These are phyloP conservation scores for Leccinum pachyderme DNA, from an alignment of 1,284 basidiomycete genomes.

Conservation along the genomic window DNA sequence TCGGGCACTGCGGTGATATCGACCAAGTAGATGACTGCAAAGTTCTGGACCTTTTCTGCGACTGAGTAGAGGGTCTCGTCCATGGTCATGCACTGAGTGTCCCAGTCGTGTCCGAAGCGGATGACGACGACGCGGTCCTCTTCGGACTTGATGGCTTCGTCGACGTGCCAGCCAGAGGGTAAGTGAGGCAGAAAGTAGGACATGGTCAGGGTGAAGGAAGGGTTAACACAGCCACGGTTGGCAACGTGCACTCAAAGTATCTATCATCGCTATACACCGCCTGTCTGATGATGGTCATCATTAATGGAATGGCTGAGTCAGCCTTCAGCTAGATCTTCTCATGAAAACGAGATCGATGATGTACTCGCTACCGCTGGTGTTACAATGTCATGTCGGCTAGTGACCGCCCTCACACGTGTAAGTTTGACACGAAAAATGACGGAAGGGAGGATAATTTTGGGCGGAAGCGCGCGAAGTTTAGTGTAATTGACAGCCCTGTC, in stretches of 20 bases:
- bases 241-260: no score
- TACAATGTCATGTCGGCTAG: constrained; percentile 3
- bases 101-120: constrained; percentile 95
- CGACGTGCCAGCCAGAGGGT: constrained; percentile 95
- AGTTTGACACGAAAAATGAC: constrained; percentile 1
- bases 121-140: constrained; percentile 95
- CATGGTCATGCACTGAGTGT: constrained; percentile 97
- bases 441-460: background rate
- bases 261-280: no score
- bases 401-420: constrained; percentile 4
- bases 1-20: constrained; percentile 98
- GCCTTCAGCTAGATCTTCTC: background rate
- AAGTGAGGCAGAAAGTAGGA: constrained; percentile 90
- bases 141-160: constrained; percentile 97
- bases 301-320: no score
- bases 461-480: constrained; percentile 9
- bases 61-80: constrained; percentile 95
- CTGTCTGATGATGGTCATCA: no score
- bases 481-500: constrained; percentile 16
- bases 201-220: constrained; percentile 47
- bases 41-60: constrained; percentile 97
- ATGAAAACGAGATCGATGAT: background rate
- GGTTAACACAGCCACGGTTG: constrained; percentile 6
- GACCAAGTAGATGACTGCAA: constrained; percentile 93
- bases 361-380: background rate